phyloP scores from a whole-genome alignment of 202 grass and related monocot genomes.

The Elaeis oleifera region DNA sequence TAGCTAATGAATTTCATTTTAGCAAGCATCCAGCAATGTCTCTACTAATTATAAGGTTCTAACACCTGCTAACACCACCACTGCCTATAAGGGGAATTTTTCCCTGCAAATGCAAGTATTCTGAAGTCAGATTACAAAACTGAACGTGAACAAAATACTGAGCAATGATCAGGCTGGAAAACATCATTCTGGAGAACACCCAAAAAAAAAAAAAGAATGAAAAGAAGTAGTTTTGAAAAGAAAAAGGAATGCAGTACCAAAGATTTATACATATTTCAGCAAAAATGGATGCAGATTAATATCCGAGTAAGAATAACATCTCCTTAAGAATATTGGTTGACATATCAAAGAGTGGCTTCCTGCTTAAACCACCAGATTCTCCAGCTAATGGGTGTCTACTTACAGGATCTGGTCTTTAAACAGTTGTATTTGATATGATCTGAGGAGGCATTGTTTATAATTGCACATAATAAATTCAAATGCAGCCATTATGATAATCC shows the following conservation, averaged over 20 bases:
- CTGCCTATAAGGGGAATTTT: slow-evolving; percentile 88
- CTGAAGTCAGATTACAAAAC: neutral
- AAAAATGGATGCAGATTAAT: slow-evolving; percentile 23
- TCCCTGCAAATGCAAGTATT: slow-evolving; percentile 38
- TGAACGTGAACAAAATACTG: neutral
- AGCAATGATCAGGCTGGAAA: too few species aligned
- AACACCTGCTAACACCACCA: slow-evolving; percentile 84
- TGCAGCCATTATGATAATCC: neutral
- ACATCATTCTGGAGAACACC: neutral
- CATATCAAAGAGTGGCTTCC: slow-evolving; percentile 82
- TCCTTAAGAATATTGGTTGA: slow-evolving; percentile 76
- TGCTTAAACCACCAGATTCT: slow-evolving; percentile 90
- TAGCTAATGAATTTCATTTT: slow-evolving; percentile 12
- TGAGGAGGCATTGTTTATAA: slow-evolving; percentile 26
- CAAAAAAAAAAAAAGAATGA: slow-evolving; percentile 13
- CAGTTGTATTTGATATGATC: slow-evolving; percentile 96
- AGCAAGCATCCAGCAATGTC: slow-evolving; percentile 3
- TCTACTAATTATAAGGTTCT: slow-evolving; percentile 13
- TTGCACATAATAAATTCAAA: neutral
- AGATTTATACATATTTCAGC: neutral
- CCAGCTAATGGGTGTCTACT: slow-evolving; percentile 53
- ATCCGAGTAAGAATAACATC: slow-evolving; percentile 86
- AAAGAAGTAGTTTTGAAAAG: slow-evolving; percentile 12
- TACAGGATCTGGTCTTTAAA: slow-evolving; percentile 69
- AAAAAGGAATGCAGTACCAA: neutral